Base-by-base conservation (phyloP, 1,139 yeast species). In the Geotrichum restrictum region DNA sequence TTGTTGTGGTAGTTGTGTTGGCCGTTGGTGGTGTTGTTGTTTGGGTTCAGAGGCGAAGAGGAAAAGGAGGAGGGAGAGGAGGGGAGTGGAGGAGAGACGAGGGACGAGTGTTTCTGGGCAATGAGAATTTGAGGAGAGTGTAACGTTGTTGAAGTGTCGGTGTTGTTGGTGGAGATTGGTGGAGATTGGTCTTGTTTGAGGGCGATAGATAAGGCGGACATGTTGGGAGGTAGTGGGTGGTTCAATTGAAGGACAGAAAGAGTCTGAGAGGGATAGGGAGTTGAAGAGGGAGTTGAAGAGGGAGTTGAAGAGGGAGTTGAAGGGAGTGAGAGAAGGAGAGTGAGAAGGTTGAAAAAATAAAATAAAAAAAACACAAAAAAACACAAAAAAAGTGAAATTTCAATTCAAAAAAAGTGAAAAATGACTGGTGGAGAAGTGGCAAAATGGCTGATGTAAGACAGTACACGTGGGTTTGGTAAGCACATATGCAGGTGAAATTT, bases 201-300 rank as follows among this genome's bases (percentile, higher is more conserved):
- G 4, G 47, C 47, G 29, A 43, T 14, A 32, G 47, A 43, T 13
- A 43, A 33, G 29, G 47, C 47, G 10, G 47, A 43, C 47, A 43
- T 43, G 34, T 3, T 37, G 18, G 6, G 13, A 5, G 8, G 29
- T 24, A 8, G 29, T 24, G 29, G 8, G 29, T 5, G 7, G 29
- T 24, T 5, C 29, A 24, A 8, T 24, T 5, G 29, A 24, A 24
- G 29, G n/a, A n/a, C n/a, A n/a, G n/a, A n/a, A n/a, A 16, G 8
- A n/a, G 39, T 34, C 14, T 18, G 39, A 36, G 39, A 36, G 4
- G 3, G 21, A 7, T 36, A 11, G n/a, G 6, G 32, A 29, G 11
- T 29, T 29, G 32, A 31, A 31, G n/a, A 31, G 34, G 34, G n/a
- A 11, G 32, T 29, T 29, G 32, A 7, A 29, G 14, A 7, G 18